A percentile compares a stretch with the other conserved stretches of the same genome.
phyloP scores from a whole-genome alignment of 2,329 filamentous ascomycete species.

The Colletotrichum lentis region DNA sequence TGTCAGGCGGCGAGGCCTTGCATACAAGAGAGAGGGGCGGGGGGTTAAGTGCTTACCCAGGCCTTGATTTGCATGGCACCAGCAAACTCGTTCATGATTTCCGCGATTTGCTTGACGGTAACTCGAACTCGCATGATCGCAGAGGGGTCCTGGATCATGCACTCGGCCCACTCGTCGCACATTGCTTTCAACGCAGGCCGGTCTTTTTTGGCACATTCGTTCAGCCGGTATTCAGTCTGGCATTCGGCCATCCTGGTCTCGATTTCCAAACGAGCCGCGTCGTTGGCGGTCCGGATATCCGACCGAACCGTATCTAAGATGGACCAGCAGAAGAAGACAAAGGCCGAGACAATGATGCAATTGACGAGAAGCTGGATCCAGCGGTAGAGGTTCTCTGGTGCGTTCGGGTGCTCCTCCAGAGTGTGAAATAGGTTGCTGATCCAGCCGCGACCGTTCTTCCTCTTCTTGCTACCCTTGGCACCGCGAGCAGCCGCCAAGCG shows the following conservation, averaged over 20 bases:
- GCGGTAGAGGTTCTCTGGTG: constrained; percentile 65
- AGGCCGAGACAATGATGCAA: constrained; percentile 62
- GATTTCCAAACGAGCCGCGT: constrained; percentile 73
- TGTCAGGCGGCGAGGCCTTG: not conserved
- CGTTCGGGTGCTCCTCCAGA: constrained; percentile 65
- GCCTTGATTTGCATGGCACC: constrained; percentile 88
- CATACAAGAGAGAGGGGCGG: not conserved
- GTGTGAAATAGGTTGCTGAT: constrained; percentile 57
- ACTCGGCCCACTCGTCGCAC: constrained; percentile 84
- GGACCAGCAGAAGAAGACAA: constrained; percentile 70
- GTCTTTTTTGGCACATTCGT: constrained; percentile 72
- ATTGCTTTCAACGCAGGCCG: constrained; percentile 76
- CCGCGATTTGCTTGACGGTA: constrained; percentile 85
- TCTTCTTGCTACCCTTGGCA: constrained; percentile 37
- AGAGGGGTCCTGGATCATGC: constrained; percentile 85
- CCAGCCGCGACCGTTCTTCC: constrained; percentile 45
- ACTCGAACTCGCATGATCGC: constrained; percentile 81
- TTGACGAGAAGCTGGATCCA: constrained; percentile 72
- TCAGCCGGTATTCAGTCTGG: constrained; percentile 75
- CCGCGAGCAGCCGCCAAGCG: constrained; percentile 30
- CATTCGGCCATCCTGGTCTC: constrained; percentile 79
- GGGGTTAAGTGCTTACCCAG: constrained; percentile 54
- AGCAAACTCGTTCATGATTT: constrained; percentile 93
- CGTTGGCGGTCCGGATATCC: constrained; percentile 78
- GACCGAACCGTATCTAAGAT: constrained; percentile 74